Percentiles rank a stretch among this genome's conserved stretches.
phyloP scores from a whole-genome alignment of 2,329 filamentous ascomycete species.

The Colletotrichum tanaceti region DNA sequence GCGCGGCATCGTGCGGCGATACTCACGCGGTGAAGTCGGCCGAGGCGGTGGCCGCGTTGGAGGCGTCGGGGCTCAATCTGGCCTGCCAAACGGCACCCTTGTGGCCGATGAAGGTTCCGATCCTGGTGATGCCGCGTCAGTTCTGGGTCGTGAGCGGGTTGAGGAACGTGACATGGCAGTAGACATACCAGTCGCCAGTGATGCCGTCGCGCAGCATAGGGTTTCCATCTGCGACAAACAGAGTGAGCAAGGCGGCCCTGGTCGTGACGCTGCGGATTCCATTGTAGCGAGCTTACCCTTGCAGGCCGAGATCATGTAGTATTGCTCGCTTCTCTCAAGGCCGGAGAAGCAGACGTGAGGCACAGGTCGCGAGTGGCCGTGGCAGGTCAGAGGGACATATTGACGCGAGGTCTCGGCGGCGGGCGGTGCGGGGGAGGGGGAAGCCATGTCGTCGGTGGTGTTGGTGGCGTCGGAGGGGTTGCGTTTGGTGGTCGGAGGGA shows the following conservation, averaged over 20 bases:
- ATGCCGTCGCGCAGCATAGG: constrained; percentile 97
- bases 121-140: constrained; percentile 76
- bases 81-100: constrained; percentile 99
- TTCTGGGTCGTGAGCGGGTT: background rate
- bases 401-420: constrained; percentile 52
- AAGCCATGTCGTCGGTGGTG: constrained; percentile 25
- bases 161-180: background rate
- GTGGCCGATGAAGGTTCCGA: constrained; percentile 97
- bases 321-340: constrained; percentile 82
- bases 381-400: constrained; percentile 91
- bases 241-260: constrained; percentile 43
- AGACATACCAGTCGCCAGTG: constrained; percentile 86
- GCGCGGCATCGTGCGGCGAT: background rate
- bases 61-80: constrained; percentile 87
- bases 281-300: constrained; percentile 71
- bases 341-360: constrained; percentile 92
- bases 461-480: background rate
- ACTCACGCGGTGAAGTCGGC: constrained; percentile 94
- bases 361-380: constrained; percentile 92
- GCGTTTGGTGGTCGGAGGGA: background rate
- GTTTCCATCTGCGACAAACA: constrained; percentile 79
- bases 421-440: constrained; percentile 8
- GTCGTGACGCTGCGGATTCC: constrained; percentile 17
- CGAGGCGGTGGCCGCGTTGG: constrained; percentile 89
- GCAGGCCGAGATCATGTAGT: constrained; percentile 93